Conservation (phyloP, 1,284 basidiomycete genomes). For the Malassezia caprae region DNA sequence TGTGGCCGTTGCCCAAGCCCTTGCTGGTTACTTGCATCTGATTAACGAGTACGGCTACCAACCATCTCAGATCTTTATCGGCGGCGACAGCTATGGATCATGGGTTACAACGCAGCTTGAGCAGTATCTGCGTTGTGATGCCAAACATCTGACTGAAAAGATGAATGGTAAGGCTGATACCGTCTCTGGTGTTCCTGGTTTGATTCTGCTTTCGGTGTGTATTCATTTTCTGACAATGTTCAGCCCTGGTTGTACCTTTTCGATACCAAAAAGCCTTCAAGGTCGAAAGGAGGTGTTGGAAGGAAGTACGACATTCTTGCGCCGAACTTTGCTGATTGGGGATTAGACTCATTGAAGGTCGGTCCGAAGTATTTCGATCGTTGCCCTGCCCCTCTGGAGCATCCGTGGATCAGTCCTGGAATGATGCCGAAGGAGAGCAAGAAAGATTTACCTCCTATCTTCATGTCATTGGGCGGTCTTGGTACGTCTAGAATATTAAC, state of each 20-base stretch:
- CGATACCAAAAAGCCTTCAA: conserved; percentile 14
- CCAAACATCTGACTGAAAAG: conserved; percentile 19
- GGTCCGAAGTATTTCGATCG: background rate
- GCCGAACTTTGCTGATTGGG: conserved; percentile 31
- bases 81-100: conserved; percentile 39
- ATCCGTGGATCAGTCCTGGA: background rate
- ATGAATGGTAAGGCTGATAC: background rate
- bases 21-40: conserved; percentile 37
- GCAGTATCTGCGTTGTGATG: conserved; percentile 35
- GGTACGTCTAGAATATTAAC: background rate
- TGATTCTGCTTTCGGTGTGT: conserved; percentile 26
- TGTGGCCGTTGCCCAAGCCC: conserved; percentile 32
- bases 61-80: conserved; percentile 39
- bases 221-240: too few relatives aligned
- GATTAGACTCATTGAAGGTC: conserved; percentile 18
- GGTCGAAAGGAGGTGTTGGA: background rate
- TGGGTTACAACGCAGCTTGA: conserved; percentile 35
- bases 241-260: conserved; percentile 23
- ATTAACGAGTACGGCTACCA: conserved; percentile 32
- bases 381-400: background rate
- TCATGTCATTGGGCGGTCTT: conserved; percentile 1
- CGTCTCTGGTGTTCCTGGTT: conserved; percentile 20
- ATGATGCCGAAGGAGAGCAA: background rate
- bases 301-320: conserved; percentile 31
- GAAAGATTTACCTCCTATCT: background rate